Base-by-base conservation (phyloP, 2,329 filamentous ascomycete species). In the Helminthosporium solani region DNA sequence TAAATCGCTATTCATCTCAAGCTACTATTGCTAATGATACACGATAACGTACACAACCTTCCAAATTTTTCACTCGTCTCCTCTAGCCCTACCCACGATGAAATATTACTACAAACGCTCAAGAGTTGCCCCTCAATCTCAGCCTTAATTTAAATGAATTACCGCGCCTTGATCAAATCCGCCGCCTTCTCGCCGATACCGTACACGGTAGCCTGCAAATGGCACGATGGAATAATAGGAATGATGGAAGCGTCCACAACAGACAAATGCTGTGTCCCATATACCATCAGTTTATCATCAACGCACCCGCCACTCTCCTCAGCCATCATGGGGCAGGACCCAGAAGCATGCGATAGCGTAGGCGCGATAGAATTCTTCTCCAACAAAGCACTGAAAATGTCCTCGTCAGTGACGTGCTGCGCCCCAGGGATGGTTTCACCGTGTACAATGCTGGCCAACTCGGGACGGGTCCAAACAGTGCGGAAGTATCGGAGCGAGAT, bases 401-500 rank as follows among this genome's bases (percentile, higher is more conserved):
- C 61, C 0, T 56, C 60, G 27, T 67, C 64, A 15, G 49, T 58
- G 8, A 38, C 49, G 50, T 60, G 63, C 43, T 65, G 57, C 6
- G 54, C 44, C 2, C 64, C 64, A 28, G 63, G 64, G 9, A 50
- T 46, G 0, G 52, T 58, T 48, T 67, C 64, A 4, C 55, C 41
- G 0, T 47, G 60, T 7, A 44, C 45, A 33, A 60, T 62, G 36
- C 56, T 46, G 1, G 40, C 35, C 3, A 67, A 40, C 42, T 56
- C 66, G 19, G 50, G 60, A 2, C 68, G 56, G 14, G 60, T 58
- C 55, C 59, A 62, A 11, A 65, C 53, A 14, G 44, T 54, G 25
- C 72, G 72, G 12, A 67, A 60, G 19, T 70, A 61, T 3, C 62
- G 60, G n/a, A 66, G 55, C 12, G 65, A 70, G 0, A 72, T 60